These are phyloP conservation scores for Russula emetica DNA, from an alignment of 768 basidiomycete genomes.

Conservation along the genomic window DNA sequence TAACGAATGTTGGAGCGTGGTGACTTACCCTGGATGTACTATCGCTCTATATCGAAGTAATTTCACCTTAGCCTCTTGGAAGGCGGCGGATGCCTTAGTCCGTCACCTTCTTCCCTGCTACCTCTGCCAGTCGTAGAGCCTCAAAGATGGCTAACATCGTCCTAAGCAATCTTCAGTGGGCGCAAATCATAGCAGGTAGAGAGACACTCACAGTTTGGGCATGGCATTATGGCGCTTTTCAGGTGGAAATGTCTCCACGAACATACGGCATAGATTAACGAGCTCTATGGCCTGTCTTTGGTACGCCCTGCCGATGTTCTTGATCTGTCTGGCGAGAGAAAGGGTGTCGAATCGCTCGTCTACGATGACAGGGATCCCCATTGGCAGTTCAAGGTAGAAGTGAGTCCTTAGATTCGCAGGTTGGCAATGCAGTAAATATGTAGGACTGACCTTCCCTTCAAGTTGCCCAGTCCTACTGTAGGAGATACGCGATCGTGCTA, in stretches of 20 bases:
- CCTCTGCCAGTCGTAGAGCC: constrained; percentile 4
- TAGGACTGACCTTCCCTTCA: neutral
- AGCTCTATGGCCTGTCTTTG: constrained; percentile 10
- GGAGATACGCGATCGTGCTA: neutral
- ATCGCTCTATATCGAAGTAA: constrained; percentile 2
- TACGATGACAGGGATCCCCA: neutral
- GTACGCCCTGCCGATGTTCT: constrained; percentile 16
- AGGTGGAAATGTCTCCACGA: neutral
- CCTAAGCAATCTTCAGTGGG: neutral
- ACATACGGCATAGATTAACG: constrained; percentile 11
- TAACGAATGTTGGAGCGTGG: no score
- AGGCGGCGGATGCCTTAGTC: constrained; percentile 1
- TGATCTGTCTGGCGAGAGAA: constrained; percentile 8
- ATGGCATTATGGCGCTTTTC: neutral
- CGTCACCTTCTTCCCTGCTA: constrained; percentile 9
- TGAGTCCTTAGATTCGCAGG: neutral
- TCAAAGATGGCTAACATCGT: neutral
- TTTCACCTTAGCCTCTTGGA: neutral
- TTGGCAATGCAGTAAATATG: neutral
- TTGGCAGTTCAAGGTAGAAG: neutral
- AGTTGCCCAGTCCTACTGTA: neutral
- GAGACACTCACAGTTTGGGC: constrained; percentile 5
- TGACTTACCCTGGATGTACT: constrained; percentile 5
- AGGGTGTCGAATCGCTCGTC: constrained; percentile 6
- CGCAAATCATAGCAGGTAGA: neutral